Percentiles rank a stretch among this genome's conserved stretches.
These are phyloP conservation scores for Aureobasidium pullulans DNA, from an alignment of 2,329 filamentous ascomycete genomes.

Conservation along the genomic window DNA sequence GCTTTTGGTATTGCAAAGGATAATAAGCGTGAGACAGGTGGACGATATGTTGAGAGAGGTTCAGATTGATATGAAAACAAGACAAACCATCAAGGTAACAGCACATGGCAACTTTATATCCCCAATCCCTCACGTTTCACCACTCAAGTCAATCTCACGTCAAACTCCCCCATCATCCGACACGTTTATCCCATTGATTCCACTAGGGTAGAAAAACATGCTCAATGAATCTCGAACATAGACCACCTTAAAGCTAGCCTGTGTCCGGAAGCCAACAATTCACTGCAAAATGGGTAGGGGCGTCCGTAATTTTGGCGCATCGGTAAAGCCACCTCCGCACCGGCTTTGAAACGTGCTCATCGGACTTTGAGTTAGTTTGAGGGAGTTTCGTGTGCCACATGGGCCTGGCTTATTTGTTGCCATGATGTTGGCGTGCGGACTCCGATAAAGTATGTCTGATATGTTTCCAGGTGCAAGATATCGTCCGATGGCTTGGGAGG, in stretches of 20 bases:
- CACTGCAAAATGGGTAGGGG: neutral
- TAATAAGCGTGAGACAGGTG: too few species aligned
- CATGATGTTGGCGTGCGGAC: neutral
- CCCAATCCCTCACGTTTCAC: neutral
- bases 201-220: slow-evolving; percentile 3
- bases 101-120: neutral
- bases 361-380: slow-evolving; percentile 1
- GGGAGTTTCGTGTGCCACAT: neutral
- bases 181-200: neutral
- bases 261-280: too few species aligned
- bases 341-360: neutral
- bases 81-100: neutral
- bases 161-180: neutral
- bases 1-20: too few species aligned
- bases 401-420: too few species aligned
- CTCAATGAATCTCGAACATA: neutral
- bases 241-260: too few species aligned
- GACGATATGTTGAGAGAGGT: too few species aligned
- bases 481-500: too few species aligned
- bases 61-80: too few species aligned
- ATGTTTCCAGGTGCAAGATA: too few species aligned
- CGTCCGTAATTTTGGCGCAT: neutral
- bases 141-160: neutral
- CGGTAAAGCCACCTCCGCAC: neutral
- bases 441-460: neutral